phyloP scores from a whole-genome alignment of 305 asterid species.

The Fraxinus paxiana region DNA sequence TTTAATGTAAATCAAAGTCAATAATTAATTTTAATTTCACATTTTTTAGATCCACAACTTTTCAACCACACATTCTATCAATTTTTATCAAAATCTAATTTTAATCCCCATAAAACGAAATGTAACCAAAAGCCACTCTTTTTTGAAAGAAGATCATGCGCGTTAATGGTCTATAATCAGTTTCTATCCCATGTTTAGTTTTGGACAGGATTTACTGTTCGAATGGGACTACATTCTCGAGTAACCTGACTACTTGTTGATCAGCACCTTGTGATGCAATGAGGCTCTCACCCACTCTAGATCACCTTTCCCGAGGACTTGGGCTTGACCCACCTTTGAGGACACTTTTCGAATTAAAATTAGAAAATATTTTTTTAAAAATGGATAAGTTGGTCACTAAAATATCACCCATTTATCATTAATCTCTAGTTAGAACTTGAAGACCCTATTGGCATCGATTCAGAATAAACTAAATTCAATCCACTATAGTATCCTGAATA shows the following conservation, averaged over 20 bases:
- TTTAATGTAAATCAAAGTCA: too few relatives aligned
- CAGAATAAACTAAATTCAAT: neutral
- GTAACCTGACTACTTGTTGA: neutral
- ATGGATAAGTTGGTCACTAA: neutral
- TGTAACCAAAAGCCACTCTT: neutral
- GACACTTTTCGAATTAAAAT: neutral
- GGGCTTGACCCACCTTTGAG: neutral
- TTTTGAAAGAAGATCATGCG: neutral
- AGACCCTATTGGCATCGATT: constrained; percentile 15
- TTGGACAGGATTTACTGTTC: neutral
- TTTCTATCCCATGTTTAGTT: neutral
- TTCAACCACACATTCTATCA: too few relatives aligned
- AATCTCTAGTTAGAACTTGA: neutral
- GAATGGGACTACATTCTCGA: neutral
- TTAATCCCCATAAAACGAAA: neutral
- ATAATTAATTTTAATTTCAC: too few relatives aligned
- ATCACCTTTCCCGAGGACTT: neutral
- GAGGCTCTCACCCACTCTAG: neutral
- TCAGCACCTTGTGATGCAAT: neutral
- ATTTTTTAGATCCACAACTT: too few relatives aligned
- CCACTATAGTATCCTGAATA: neutral
- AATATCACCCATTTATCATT: neutral
- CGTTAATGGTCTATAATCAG: neutral
- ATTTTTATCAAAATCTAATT: too few relatives aligned
- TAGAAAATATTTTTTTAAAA: neutral